phyloP scores from a whole-genome alignment of 306 rosid species.

The Inga oerstediana region DNA sequence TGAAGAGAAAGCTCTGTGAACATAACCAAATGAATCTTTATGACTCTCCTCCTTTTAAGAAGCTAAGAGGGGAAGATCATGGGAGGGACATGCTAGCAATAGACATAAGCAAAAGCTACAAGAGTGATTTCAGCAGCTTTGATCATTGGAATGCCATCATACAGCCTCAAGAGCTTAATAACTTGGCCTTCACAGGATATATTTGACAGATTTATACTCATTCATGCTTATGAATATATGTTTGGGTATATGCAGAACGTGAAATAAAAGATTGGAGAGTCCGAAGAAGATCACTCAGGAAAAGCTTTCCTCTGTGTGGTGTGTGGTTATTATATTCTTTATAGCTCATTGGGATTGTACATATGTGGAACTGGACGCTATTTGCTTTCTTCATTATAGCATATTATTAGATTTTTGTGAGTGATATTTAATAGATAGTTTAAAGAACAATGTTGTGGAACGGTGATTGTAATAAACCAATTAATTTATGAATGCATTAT shows the following conservation, averaged over 20 bases:
- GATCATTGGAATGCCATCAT: constrained; percentile 47
- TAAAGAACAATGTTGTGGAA: constrained; percentile 32
- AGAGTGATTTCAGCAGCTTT: constrained; percentile 28
- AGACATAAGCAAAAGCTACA: constrained; percentile 32
- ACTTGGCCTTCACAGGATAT: constrained; percentile 39
- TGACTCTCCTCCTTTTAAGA: constrained; percentile 38
- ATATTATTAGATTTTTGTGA: constrained; percentile 25
- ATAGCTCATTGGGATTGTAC: constrained; percentile 17
- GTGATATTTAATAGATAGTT: constrained; percentile 17
- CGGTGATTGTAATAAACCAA: constrained; percentile 27
- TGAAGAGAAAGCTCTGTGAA: constrained; percentile 49
- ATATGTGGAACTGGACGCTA: constrained; percentile 23
- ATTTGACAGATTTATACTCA: constrained; percentile 16
- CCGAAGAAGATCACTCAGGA: neutral
- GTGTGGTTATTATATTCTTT: constrained; percentile 41
- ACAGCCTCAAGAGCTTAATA: constrained; percentile 49
- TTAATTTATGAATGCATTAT: neutral
- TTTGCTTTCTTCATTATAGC: constrained; percentile 9
- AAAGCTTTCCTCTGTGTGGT: constrained; percentile 19
- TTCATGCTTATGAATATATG: neutral
- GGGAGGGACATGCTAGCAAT: constrained; percentile 26
- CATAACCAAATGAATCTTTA: constrained; percentile 30
- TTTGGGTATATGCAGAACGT: constrained; percentile 6
- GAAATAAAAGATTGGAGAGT: constrained; percentile 15
- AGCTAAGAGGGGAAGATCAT: constrained; percentile 31